These are phyloP conservation scores for Backusella australiensis DNA, from an alignment of 192 early-diverging fungal species.

Conservation along the genomic window DNA sequence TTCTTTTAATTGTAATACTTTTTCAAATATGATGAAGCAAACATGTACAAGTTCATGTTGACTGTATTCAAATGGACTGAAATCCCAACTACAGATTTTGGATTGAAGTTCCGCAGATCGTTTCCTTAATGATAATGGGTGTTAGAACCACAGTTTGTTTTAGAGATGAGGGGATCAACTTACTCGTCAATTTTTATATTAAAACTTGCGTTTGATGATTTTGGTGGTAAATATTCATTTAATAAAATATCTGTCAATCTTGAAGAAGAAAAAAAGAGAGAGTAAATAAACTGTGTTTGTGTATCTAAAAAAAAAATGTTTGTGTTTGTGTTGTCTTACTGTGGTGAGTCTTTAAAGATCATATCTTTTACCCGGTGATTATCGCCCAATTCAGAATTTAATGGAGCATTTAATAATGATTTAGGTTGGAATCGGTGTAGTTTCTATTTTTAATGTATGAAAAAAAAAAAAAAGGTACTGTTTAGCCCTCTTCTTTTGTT, in stretches of 20 bases:
- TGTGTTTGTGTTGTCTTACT: slow-evolving; percentile 1
- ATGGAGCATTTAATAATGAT: slow-evolving; percentile 6
- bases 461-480: background rate
- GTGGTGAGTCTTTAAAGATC: background rate
- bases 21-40: slow-evolving; percentile 66
- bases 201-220: background rate
- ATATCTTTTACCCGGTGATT: slow-evolving; percentile 5
- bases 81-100: slow-evolving; percentile 65
- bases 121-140: background rate
- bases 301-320: background rate
- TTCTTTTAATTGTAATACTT: slow-evolving; percentile 53
- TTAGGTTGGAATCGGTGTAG: slow-evolving; percentile 6
- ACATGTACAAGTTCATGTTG: slow-evolving; percentile 66
- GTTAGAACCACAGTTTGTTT: background rate
- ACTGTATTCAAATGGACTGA: slow-evolving; percentile 64
- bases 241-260: slow-evolving; percentile 6
- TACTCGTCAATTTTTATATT: background rate
- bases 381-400: slow-evolving; percentile 2
- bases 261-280: background rate
- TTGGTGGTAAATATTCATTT: background rate
- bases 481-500: background rate
- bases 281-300: background rate
- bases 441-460: background rate
- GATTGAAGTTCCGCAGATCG: slow-evolving; percentile 8
- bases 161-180: background rate